Percentiles rank a stretch among this genome's conserved stretches.
phyloP scores from a whole-genome alignment of 139 green algal species.

The Coccomyxa sp. region DNA sequence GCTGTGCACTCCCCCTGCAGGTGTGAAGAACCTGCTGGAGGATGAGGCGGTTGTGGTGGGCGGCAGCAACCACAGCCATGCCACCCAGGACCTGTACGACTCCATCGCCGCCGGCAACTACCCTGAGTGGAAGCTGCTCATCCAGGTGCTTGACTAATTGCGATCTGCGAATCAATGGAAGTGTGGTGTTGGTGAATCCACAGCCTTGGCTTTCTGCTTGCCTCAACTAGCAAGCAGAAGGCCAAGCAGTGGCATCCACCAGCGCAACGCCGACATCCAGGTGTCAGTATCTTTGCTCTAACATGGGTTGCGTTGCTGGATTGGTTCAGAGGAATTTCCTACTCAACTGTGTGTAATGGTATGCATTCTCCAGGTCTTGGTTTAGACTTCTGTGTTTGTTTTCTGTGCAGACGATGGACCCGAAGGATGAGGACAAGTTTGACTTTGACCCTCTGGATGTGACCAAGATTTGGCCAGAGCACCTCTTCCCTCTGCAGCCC shows the following conservation, averaged over 20 bases:
- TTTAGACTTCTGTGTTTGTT: too few relatives aligned
- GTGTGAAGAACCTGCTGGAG: slow-evolving; percentile 81
- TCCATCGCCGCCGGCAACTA: slow-evolving; percentile 86
- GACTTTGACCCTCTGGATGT: slow-evolving; percentile 85
- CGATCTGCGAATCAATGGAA: neutral
- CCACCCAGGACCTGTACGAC: slow-evolving; percentile 94
- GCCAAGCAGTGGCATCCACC: too few relatives aligned
- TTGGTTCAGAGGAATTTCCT: too few relatives aligned
- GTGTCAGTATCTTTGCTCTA: too few relatives aligned
- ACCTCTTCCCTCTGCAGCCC: slow-evolving; percentile 68
- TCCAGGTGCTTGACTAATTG: slow-evolving; percentile 35
- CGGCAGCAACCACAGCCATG: slow-evolving; percentile 91
- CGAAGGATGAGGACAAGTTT: slow-evolving; percentile 54
- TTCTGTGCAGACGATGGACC: slow-evolving; percentile 76
- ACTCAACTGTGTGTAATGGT: too few relatives aligned
- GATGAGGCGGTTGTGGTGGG: slow-evolving; percentile 87
- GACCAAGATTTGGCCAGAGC: slow-evolving; percentile 83
- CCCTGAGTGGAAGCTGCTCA: slow-evolving; percentile 89
- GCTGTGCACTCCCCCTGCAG: slow-evolving; percentile 15
- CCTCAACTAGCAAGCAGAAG: too few relatives aligned
- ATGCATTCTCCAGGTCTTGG: too few relatives aligned
- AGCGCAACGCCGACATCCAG: too few relatives aligned
- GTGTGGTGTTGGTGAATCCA: too few relatives aligned
- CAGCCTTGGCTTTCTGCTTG: too few relatives aligned
- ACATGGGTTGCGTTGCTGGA: too few relatives aligned